These are phyloP conservation scores for Sanghuangporus weigelae DNA, from an alignment of 1,284 basidiomycete species.

Conservation along the genomic window DNA sequence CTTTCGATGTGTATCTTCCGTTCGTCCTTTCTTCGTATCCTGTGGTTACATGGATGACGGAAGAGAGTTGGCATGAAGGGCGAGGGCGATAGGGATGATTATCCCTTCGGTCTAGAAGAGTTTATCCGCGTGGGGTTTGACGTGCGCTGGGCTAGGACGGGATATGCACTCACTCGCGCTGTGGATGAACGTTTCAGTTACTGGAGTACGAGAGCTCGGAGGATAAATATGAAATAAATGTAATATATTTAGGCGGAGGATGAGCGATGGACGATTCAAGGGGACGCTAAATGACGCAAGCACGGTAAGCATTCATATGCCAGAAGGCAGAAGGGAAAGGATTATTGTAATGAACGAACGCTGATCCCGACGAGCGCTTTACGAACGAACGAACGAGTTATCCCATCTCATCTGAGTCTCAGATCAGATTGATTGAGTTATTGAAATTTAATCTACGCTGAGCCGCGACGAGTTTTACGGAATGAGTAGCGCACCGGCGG, in stretches of 20 bases:
- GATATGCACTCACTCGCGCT: neutral
- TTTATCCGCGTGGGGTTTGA: neutral
- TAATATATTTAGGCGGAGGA: too few relatives aligned
- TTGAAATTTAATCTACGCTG: neutral
- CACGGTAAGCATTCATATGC: too few relatives aligned
- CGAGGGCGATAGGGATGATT: neutral
- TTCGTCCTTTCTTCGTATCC: neutral
- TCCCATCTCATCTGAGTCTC: neutral
- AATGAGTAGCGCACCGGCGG: neutral
- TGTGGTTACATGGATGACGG: neutral
- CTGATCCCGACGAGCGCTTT: neutral
- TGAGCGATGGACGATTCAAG: too few relatives aligned
- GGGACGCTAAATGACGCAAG: neutral
- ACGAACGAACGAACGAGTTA: neutral
- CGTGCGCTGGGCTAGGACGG: neutral
- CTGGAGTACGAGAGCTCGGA: too few relatives aligned
- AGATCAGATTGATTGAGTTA: neutral
- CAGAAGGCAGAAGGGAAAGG: too few relatives aligned
- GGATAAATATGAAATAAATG: too few relatives aligned
- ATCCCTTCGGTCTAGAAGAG: neutral
- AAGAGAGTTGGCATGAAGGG: neutral
- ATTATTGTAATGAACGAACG: too few relatives aligned
- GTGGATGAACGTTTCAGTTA: too few relatives aligned
- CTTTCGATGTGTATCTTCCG: neutral
- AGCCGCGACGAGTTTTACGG: neutral